Base-by-base conservation (phyloP, 1,284 basidiomycete genomes). In the Paramarasmius palmivorus region DNA sequence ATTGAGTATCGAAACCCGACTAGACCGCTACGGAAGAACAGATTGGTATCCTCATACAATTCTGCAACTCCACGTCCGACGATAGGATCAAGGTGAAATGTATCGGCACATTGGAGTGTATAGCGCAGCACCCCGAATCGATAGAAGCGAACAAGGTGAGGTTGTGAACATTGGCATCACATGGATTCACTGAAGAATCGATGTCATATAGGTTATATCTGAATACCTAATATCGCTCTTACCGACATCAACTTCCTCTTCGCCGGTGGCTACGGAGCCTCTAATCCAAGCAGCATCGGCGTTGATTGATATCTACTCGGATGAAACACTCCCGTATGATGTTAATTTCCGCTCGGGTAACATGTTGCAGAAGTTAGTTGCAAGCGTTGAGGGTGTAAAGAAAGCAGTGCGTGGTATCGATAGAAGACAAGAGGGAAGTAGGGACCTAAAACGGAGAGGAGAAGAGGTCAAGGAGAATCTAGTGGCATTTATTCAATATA, bases 221-320 rank as follows among this genome's bases (percentile, higher is more conserved):
- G 68, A 73, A 40, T 91, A 88, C 68, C 67, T 93, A 26, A 66
- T 94, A 25, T 82, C 82, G 9, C 60, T 85, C 56, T 66, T 86
- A 26, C 77, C 79, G 40, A 68, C 70, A 50, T 58, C 69, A 23
- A 65, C 68, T 22, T 63, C 66, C 25, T 61, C 73, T 14, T 72
- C 78, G 35, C 62, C 72, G 35, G 70, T 73, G 39, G 79, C 77
- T 42, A 78, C 85, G 2, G 95, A 98, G 65, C 78, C 88, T 0
- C 76, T 91, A 53, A 77, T 98, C 17, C 93, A 96, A 62, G 83
- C 86, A 0, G 74, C 88, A 29, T 95, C 96, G 35, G 92, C 90
- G 23, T 70, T 98, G 46, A 93, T 98, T 59, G 96, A 98, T 68
- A 90, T 96, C 48, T 99, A 92, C 69, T 93, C 95, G 1, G 96